Conservation (phyloP, 192 early-diverging fungal genomes). For the Rhizoclosmatium globosum region DNA sequence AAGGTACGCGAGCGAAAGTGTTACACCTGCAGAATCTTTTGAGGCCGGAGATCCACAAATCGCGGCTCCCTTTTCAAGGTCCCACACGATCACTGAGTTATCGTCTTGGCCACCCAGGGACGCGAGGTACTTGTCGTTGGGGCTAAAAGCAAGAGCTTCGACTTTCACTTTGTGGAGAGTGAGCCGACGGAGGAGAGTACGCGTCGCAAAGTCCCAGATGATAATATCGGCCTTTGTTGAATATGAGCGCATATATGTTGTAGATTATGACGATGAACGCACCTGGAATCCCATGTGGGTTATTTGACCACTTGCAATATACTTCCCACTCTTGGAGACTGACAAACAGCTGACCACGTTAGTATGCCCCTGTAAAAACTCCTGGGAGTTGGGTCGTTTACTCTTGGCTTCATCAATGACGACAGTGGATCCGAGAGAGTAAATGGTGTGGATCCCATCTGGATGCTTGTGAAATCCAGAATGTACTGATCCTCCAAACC, state of each 20-base stretch:
- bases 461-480: constrained; percentile 61
- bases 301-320: constrained; percentile 64
- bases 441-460: constrained; percentile 60
- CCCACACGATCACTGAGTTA: constrained; percentile 65
- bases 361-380: constrained; percentile 67
- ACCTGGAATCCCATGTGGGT: constrained; percentile 74
- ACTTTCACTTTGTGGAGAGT: constrained; percentile 70
- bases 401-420: constrained; percentile 52
- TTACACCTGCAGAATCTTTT: constrained; percentile 59
- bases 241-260: background rate
- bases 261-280: background rate
- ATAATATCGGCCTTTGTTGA: constrained; percentile 62
- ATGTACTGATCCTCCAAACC: constrained; percentile 62
- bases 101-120: constrained; percentile 67
- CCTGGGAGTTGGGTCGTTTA: constrained; percentile 46
- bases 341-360: constrained; percentile 63
- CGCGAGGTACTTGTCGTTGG: constrained; percentile 57
- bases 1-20: constrained; percentile 56
- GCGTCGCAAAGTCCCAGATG: constrained; percentile 65
- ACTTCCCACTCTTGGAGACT: constrained; percentile 53
- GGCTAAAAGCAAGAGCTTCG: constrained; percentile 62
- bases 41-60: constrained; percentile 65
- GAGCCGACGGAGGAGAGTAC: constrained; percentile 47
- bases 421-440: constrained; percentile 65
- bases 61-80: constrained; percentile 56